A percentile compares a stretch with the other conserved stretches of the same genome.
phyloP scores from a whole-genome alignment of 2,329 filamentous ascomycete species.

The Rutstroemia sp. region DNA sequence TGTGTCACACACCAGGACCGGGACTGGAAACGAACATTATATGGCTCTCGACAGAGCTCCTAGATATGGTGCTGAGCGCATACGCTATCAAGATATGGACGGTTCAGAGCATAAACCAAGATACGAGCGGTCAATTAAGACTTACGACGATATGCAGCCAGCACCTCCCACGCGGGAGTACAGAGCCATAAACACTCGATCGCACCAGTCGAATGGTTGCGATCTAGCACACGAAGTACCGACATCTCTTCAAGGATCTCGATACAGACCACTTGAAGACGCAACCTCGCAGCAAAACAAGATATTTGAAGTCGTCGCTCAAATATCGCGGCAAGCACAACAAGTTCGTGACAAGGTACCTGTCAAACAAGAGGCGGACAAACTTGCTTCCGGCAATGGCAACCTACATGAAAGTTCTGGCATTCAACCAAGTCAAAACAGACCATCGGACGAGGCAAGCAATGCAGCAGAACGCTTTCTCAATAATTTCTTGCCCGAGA shows the following conservation, averaged over 20 bases:
- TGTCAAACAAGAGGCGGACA: slow-evolving; percentile 15
- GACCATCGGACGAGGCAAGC: slow-evolving; percentile 23
- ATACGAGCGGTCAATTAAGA: slow-evolving; percentile 12
- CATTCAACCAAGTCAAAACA: slow-evolving; percentile 5
- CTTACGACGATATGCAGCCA: slow-evolving; percentile 14
- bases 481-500: slow-evolving; percentile 28
- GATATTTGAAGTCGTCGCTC: slow-evolving; percentile 23
- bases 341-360: slow-evolving; percentile 17
- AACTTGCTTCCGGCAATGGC: slow-evolving; percentile 33
- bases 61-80: slow-evolving; percentile 11
- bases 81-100: slow-evolving; percentile 17
- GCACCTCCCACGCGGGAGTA: slow-evolving; percentile 12
- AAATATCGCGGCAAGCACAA: slow-evolving; percentile 26
- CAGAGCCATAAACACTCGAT: slow-evolving; percentile 13
- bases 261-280: slow-evolving; percentile 14
- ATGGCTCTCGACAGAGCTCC: slow-evolving; percentile 17
- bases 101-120: slow-evolving; percentile 16
- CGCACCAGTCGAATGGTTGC: slow-evolving; percentile 14
- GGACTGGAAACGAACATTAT: slow-evolving; percentile 14
- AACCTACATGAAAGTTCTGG: slow-evolving; percentile 24
- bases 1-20: slow-evolving; percentile 6
- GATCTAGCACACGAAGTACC: neutral
- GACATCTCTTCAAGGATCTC: neutral
- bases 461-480: slow-evolving; percentile 34
- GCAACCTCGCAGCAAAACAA: slow-evolving; percentile 17